Percentiles rank a stretch among this genome's conserved stretches.
phyloP scores from a whole-genome alignment of 257 asterid species.

The Solanum lycopersicoides region DNA sequence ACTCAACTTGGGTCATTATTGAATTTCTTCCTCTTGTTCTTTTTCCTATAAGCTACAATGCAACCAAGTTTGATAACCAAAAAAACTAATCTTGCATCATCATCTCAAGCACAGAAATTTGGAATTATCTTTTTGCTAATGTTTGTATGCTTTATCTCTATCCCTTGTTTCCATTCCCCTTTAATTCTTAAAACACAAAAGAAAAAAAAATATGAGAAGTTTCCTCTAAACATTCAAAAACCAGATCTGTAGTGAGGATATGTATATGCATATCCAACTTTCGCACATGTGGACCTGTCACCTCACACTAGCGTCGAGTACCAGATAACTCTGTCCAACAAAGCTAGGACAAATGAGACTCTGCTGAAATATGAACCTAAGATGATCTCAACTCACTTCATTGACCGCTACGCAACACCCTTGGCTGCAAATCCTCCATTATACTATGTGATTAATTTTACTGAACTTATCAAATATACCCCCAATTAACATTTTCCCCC shows the following conservation, averaged over 20 bases:
- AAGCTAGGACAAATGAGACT: background rate
- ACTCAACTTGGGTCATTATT: background rate
- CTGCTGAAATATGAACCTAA: background rate
- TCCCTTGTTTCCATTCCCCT: background rate
- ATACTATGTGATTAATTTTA: background rate
- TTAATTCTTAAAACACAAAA: background rate
- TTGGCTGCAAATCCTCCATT: background rate
- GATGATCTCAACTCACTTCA: background rate
- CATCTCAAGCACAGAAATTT: background rate
- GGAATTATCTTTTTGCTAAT: background rate
- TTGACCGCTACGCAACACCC: background rate
- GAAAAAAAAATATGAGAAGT: background rate
- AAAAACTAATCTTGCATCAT: background rate
- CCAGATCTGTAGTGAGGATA: background rate
- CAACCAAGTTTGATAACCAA: background rate
- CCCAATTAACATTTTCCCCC: background rate
- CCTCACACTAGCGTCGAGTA: background rate
- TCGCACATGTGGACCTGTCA: background rate
- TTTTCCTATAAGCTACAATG: background rate
- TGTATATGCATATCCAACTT: background rate
- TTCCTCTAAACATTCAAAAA: background rate
- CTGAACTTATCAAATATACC: background rate
- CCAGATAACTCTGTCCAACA: background rate
- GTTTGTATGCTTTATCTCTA: background rate
- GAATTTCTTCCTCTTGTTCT: background rate